Evolutionary conservation across 176 grass and related monocot species (phyloP), one percentile per base, ranked within the genome.

Genomic region (Triticum timopheevii): DNA sequence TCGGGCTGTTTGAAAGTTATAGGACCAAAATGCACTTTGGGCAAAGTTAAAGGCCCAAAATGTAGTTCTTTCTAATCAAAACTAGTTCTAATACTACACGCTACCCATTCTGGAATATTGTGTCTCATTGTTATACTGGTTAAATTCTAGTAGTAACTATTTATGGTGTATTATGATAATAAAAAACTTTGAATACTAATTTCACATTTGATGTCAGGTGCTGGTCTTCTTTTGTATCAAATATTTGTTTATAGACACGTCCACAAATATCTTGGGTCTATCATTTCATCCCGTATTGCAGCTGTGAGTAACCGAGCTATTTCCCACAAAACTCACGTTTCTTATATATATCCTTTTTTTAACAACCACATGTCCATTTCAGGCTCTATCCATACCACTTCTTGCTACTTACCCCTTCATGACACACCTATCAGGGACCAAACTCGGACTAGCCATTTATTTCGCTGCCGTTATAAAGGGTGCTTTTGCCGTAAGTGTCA

Each of bases 221-320:
- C 73, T 42, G 75, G 85, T 56, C 93, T 98, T 47, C 87, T 98
- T 63, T 75, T 92, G 23, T 95, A 90, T 91, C 95, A 98, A 78
- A 65, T 95, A 13, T 82, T 93, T 71, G 56, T 98, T 71, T 98
- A 89, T 30, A 84, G 87, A 77, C 27, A 58, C 28, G 45, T 93
- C n/a, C 39, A 90, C 66, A 85, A 67, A 65, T 49, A 85, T 19
- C 40, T 93, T 0, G 91, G 93, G 84, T 81, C 83, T 25, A 67
- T 95, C 61, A 68, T 69, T 65, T 93, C 87, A 77, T 65, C 22
- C 0, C 85, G 89, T 36, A 61, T 69, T 28, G 61, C 88, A 27
- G 89, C 92, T 6, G 95, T 97, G 84, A 87, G 86, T 86, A 42
- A 78, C 28, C 34, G 12, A 27, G 15, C 19, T 35, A 56, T 76